phyloP scores from a whole-genome alignment of 441 rosid species.

The Iberis amara region DNA sequence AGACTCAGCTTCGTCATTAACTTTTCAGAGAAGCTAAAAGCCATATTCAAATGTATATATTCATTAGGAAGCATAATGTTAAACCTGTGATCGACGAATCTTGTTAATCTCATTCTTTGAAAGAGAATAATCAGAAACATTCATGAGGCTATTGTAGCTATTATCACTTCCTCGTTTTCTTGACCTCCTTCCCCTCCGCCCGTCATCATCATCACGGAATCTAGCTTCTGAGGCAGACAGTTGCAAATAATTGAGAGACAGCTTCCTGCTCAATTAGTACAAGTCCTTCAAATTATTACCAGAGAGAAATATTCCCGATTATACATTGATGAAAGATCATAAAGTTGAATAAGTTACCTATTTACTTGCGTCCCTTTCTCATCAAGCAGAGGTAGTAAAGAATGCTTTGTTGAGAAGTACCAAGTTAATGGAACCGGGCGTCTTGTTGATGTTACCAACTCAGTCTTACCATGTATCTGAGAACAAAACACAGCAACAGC shows the following conservation, averaged over 20 bases:
- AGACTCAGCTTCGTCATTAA: slow-evolving; percentile 13
- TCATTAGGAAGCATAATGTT: slow-evolving; percentile 15
- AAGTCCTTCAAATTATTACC: slow-evolving; percentile 18
- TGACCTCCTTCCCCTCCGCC: slow-evolving; percentile 61
- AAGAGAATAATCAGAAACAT: slow-evolving; percentile 52
- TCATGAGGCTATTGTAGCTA: slow-evolving; percentile 29
- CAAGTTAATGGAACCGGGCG: slow-evolving; percentile 96
- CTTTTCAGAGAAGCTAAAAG: too few species aligned
- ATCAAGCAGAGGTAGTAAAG: slow-evolving; percentile 72
- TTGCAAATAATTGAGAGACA: slow-evolving; percentile 72
- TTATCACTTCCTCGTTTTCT: slow-evolving; percentile 47
- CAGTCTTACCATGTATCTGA: slow-evolving; percentile 89
- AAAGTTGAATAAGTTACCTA: slow-evolving; percentile 39
- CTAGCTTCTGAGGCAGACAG: slow-evolving; percentile 57
- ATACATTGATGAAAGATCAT: slow-evolving; percentile 7
- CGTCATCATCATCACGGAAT: slow-evolving; percentile 45
- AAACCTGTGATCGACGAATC: slow-evolving; percentile 79
- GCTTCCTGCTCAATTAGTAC: slow-evolving; percentile 55
- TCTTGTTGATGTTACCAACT: slow-evolving; percentile 73
- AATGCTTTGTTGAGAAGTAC: slow-evolving; percentile 80
- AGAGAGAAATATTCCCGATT: neutral
- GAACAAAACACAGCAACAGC: slow-evolving; percentile 19
- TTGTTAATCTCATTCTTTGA: slow-evolving; percentile 73
- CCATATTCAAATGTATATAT: neutral
- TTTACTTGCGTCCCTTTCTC: slow-evolving; percentile 74